These are phyloP conservation scores for Debaryomyces subglobosus DNA, from an alignment of 1,139 yeast species.

Conservation along the genomic window DNA sequence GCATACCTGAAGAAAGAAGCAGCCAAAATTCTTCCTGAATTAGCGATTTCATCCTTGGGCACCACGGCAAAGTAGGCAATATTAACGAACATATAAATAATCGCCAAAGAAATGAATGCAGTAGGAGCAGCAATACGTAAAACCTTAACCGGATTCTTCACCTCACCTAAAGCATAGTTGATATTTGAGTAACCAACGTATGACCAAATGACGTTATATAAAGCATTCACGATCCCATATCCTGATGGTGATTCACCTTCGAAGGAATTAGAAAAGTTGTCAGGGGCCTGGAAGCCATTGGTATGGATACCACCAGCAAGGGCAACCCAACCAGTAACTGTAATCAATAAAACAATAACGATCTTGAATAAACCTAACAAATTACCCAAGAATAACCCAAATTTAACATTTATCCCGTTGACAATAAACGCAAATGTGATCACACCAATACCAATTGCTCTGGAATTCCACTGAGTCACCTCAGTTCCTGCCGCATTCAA, in stretches of 20 bases:
- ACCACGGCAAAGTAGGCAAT: slow-evolving; percentile 62
- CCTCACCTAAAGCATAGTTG: slow-evolving; percentile 81
- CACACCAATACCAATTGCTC: slow-evolving; percentile 76
- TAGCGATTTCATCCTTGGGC: slow-evolving; percentile 47
- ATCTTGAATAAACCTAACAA: slow-evolving; percentile 72
- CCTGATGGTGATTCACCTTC: slow-evolving; percentile 64
- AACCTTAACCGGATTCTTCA: slow-evolving; percentile 53
- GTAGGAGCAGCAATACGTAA: slow-evolving; percentile 49
- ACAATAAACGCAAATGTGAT: slow-evolving; percentile 71
- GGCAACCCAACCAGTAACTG: slow-evolving; percentile 82
- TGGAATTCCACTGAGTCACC: slow-evolving; percentile 72
- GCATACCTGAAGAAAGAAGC: slow-evolving; percentile 51
- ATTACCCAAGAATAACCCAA: slow-evolving; percentile 72
- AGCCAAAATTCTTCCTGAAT: slow-evolving; percentile 49
- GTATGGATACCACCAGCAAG: slow-evolving; percentile 67
- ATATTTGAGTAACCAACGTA: slow-evolving; percentile 77
- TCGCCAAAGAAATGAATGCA: slow-evolving; percentile 61
- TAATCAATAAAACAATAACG: slow-evolving; percentile 65
- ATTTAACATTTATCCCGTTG: slow-evolving; percentile 62
- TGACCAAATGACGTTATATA: slow-evolving; percentile 82
- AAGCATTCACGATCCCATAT: slow-evolving; percentile 75
- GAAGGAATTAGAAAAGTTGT: slow-evolving; percentile 66
- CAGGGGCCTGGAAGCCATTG: slow-evolving; percentile 51
- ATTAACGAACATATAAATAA: slow-evolving; percentile 68
- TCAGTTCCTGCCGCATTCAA: slow-evolving; percentile 73